A percentile compares a stretch with the other conserved stretches of the same genome.
Evolutionary conservation across 805 yeast species (phyloP).

Genomic region (Brettanomyces custersianus): DNA sequence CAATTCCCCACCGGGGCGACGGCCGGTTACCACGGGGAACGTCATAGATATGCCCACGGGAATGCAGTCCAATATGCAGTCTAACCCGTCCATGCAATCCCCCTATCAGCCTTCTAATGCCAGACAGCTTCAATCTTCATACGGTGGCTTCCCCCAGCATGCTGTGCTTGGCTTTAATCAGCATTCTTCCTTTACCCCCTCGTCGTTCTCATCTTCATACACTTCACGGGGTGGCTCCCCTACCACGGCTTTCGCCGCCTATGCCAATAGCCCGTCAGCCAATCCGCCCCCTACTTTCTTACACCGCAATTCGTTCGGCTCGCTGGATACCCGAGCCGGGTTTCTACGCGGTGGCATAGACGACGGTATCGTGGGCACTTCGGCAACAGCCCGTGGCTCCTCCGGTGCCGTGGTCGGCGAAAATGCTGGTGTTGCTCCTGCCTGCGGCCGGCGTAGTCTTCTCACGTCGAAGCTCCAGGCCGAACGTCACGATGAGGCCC

Average conservation of each 20-base stretch:
- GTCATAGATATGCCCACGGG: no score
- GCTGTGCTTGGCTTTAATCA: no score
- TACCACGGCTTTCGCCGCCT: conserved; percentile 22
- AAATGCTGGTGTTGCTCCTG: conserved; percentile 2
- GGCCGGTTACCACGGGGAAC: no score
- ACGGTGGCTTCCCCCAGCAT: no score
- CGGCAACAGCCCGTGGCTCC: background rate
- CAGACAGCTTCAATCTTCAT: no score
- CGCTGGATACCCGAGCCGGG: conserved; percentile 19
- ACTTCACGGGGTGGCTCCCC: conserved; percentile 21
- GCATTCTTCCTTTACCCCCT: background rate
- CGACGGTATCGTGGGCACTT: conserved; percentile 1
- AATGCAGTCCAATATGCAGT: no score
- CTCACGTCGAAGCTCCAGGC: conserved; percentile 21
- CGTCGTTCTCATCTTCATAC: conserved; percentile 11
- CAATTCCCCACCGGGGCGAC: no score
- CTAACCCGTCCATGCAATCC: no score
- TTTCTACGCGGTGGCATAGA: conserved; percentile 12
- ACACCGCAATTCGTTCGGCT: conserved; percentile 17
- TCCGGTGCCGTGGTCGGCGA: background rate
- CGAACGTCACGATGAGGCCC: conserved; percentile 3
- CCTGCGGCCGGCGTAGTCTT: conserved; percentile 6
- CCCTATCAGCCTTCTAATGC: no score
- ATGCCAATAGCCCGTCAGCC: conserved; percentile 24
- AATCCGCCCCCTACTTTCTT: conserved; percentile 20